phyloP scores from a whole-genome alignment of 148 eudicot genomes.

The Vaccinium myrtillus region DNA sequence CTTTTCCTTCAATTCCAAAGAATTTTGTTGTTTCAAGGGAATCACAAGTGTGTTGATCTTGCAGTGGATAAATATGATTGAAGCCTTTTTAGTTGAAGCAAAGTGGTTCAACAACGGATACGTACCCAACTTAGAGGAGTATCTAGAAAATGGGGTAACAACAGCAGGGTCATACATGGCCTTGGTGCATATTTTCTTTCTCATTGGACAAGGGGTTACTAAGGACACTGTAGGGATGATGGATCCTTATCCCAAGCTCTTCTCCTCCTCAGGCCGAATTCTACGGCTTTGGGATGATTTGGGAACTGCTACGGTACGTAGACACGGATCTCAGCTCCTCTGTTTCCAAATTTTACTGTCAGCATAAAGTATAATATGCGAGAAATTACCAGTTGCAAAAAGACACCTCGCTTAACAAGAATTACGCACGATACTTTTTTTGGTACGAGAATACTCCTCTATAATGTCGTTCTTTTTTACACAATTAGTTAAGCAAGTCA shows the following conservation, averaged over 20 bases:
- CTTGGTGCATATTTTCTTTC: conserved; percentile 41
- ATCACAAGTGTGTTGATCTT: not conserved
- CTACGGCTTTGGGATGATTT: conserved; percentile 60
- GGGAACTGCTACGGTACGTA: conserved; percentile 37
- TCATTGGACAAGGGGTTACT: conserved; percentile 40
- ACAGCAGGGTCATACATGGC: conserved; percentile 48
- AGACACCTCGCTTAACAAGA: too few relatives aligned
- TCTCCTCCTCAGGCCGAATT: conserved; percentile 43
- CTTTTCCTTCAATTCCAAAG: not conserved
- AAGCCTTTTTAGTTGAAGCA: conserved; percentile 43
- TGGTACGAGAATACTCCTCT: too few relatives aligned
- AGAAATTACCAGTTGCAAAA: not conserved
- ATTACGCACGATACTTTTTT: too few relatives aligned
- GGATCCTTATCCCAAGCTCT: conserved; percentile 37
- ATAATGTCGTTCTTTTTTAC: too few relatives aligned
- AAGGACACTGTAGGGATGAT: conserved; percentile 17
- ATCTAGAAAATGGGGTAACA: conserved; percentile 44
- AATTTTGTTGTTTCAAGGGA: not conserved
- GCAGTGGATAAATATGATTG: conserved; percentile 54
- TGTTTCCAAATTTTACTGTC: not conserved
- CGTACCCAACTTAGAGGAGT: conserved; percentile 40
- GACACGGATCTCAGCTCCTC: not conserved
- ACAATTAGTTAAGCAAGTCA: too few relatives aligned
- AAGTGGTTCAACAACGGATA: conserved; percentile 35
- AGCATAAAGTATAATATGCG: not conserved